Evolutionary conservation across 2,329 filamentous ascomycete species (phyloP).

Genomic region (Colletotrichum sp.): DNA sequence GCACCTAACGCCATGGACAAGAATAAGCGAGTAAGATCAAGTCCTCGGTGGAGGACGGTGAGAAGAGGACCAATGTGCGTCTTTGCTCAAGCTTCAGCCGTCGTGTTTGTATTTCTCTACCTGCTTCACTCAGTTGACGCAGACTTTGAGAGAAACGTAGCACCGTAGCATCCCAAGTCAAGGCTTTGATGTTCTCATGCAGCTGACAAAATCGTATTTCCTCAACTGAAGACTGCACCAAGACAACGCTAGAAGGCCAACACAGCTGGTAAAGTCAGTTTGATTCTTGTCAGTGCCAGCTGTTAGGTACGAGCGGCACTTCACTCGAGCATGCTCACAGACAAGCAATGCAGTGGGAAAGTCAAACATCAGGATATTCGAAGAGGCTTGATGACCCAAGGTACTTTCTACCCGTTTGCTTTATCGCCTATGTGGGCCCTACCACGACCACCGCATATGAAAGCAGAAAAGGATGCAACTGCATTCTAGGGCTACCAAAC

Average conservation of each 20-base stretch:
- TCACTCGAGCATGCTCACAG: rapidly evolving
- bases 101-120: rapidly evolving
- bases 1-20: neutral
- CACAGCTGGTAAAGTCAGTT: neutral
- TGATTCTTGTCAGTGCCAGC: neutral
- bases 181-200: rapidly evolving
- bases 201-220: rapidly evolving
- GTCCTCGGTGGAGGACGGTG: rapidly evolving
- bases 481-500: neutral
- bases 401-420: rapidly evolving
- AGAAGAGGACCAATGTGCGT: neutral
- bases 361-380: rapidly evolving
- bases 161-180: neutral
- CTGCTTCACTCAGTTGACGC: neutral
- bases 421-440: neutral
- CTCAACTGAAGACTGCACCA: rapidly evolving
- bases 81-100: neutral
- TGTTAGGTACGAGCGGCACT: rapidly evolving
- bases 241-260: neutral
- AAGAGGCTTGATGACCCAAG: neutral
- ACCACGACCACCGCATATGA: too few species aligned
- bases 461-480: rapidly evolving
- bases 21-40: rapidly evolving
- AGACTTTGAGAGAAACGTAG: neutral
- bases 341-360: neutral